These are phyloP conservation scores for Papiliotrema nemorosa DNA, from an alignment of 1,284 basidiomycete genomes.

Conservation along the genomic window DNA sequence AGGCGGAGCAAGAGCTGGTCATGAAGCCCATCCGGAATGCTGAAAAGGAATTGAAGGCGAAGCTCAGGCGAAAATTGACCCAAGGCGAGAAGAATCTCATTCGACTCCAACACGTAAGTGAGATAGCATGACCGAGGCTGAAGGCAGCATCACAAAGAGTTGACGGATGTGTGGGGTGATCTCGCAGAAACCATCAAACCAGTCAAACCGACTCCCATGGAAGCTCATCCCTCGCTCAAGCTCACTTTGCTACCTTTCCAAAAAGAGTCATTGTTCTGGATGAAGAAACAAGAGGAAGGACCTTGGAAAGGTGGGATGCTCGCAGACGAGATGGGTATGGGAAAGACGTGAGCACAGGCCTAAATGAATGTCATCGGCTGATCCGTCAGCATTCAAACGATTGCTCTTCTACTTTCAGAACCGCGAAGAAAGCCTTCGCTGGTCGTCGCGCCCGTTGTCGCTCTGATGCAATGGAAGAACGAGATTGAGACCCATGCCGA, in stretches of 20 bases:
- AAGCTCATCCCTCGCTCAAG: conserved; percentile 77
- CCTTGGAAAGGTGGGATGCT: conserved; percentile 90
- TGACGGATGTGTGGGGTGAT: conserved; percentile 83
- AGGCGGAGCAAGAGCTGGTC: conserved; percentile 13
- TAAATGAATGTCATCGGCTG: background rate
- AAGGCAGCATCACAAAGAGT: conserved; percentile 59
- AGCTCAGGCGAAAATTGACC: conserved; percentile 69
- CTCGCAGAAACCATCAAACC: conserved; percentile 64
- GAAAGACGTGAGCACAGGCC: conserved; percentile 64
- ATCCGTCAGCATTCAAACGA: conserved; percentile 80
- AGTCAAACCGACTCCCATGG: conserved; percentile 65
- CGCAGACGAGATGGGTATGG: conserved; percentile 79
- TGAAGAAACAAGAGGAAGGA: conserved; percentile 87
- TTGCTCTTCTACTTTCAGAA: conserved; percentile 74
- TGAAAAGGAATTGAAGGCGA: conserved; percentile 54
- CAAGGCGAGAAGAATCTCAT: conserved; percentile 74
- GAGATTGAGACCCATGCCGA: conserved; percentile 82
- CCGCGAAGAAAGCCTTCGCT: conserved; percentile 71
- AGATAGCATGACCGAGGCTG: conserved; percentile 11
- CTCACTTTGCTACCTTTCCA: conserved; percentile 65
- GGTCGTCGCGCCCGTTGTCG: conserved; percentile 93
- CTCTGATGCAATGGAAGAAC: conserved; percentile 98
- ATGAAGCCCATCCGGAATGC: conserved; percentile 47
- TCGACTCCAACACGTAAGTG: conserved; percentile 56
- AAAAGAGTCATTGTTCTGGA: conserved; percentile 91